Evolutionary conservation across 2,329 filamentous ascomycete species (phyloP).

Genomic region (Ophiostoma novo-ulmi): DNA sequence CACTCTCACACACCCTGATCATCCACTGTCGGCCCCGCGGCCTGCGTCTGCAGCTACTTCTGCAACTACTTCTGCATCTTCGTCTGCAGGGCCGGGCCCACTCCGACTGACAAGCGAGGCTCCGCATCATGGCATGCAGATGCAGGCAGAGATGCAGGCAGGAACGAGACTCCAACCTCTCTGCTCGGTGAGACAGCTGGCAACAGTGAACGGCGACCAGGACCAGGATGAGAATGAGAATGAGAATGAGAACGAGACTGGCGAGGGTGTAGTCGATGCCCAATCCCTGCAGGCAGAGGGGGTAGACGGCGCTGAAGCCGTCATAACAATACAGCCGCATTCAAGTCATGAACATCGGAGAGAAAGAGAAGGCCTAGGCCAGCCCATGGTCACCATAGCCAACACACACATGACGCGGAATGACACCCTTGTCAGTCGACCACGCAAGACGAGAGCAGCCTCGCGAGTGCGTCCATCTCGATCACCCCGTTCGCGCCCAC

Average conservation of each 20-base stretch:
- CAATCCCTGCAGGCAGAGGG: background rate
- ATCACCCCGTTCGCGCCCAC: background rate
- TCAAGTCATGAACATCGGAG: background rate
- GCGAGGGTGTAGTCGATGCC: background rate
- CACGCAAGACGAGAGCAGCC: background rate
- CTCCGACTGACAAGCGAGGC: background rate
- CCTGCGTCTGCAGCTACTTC: background rate
- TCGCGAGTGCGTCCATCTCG: background rate
- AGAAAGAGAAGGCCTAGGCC: background rate
- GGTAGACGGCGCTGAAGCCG: background rate
- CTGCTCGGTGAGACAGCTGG: background rate
- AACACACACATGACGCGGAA: background rate
- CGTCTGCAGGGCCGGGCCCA: constrained; percentile 9
- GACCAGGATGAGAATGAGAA: background rate
- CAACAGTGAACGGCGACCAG: background rate
- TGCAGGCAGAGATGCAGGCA: background rate
- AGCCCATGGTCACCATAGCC: background rate
- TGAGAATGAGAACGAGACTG: background rate
- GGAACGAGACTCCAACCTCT: background rate
- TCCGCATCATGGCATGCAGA: constrained; percentile 5
- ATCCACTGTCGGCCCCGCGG: background rate
- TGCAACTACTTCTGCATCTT: background rate
- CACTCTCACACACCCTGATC: background rate
- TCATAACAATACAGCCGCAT: background rate
- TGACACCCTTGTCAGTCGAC: background rate